Percentiles rank a stretch among this genome's conserved stretches.
phyloP scores from a whole-genome alignment of 2,329 filamentous ascomycete species.

The Colletotrichum sidae region DNA sequence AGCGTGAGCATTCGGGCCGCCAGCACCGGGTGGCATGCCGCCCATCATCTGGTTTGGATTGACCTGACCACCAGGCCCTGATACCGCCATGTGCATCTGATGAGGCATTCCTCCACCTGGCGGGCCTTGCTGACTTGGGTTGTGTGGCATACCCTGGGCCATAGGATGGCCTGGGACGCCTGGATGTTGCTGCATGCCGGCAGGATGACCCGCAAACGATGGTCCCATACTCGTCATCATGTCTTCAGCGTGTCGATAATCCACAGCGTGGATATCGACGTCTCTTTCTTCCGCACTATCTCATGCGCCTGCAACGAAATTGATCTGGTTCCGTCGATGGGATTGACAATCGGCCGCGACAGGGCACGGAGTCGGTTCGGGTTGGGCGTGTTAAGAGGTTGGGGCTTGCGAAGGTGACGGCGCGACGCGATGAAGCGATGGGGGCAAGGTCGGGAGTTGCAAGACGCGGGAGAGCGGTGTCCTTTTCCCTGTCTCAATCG shows the following conservation, averaged over 20 bases:
- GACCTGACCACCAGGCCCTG: constrained; percentile 77
- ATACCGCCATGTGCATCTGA: constrained; percentile 79
- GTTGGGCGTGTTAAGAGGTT: constrained; percentile 10
- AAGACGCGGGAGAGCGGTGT: constrained; percentile 26
- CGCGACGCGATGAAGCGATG: constrained; percentile 36
- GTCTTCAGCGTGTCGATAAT: constrained; percentile 59
- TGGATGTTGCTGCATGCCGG: constrained; percentile 77
- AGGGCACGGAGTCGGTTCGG: constrained; percentile 4
- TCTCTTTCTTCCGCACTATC: constrained; percentile 55
- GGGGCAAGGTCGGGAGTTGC: constrained; percentile 16
- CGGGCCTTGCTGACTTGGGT: constrained; percentile 76
- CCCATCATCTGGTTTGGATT: constrained; percentile 81
- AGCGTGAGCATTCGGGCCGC: constrained; percentile 74
- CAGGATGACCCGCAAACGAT: constrained; percentile 75
- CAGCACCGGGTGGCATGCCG: constrained; percentile 77
- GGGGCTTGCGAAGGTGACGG: constrained; percentile 17
- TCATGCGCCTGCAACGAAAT: constrained; percentile 55
- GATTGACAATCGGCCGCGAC: constrained; percentile 25
- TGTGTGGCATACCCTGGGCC: constrained; percentile 73
- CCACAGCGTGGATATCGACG: constrained; percentile 72
- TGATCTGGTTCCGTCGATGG: constrained; percentile 12
- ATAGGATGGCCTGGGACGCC: constrained; percentile 75
- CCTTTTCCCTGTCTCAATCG: constrained; percentile 13
- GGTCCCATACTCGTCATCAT: constrained; percentile 80
- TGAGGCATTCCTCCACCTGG: constrained; percentile 74